Percentiles rank a stretch among this genome's conserved stretches.
These are phyloP conservation scores for Cryptococcus sp. DNA, from an alignment of 1,284 basidiomycete species.

Conservation along the genomic window DNA sequence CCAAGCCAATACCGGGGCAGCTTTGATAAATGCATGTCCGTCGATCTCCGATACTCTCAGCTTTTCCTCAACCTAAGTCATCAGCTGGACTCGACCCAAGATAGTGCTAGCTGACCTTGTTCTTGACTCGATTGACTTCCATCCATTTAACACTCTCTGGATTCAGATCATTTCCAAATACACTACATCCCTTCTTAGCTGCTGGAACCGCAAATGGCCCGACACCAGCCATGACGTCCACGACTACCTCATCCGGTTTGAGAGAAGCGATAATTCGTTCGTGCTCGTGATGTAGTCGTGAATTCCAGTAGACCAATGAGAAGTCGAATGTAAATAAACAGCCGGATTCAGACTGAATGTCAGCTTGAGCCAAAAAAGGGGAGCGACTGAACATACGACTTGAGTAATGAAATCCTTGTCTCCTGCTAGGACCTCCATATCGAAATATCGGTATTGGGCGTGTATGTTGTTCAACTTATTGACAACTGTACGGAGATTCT, in stretches of 20 bases:
- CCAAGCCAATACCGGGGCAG: slow-evolving; percentile 56
- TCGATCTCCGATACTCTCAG: slow-evolving; percentile 73
- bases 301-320: slow-evolving; percentile 96
- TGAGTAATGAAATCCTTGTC: slow-evolving; percentile 78
- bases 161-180: slow-evolving; percentile 93
- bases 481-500: slow-evolving; percentile 77
- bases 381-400: slow-evolving; percentile 60
- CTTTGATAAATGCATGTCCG: slow-evolving; percentile 75
- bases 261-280: slow-evolving; percentile 72
- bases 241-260: slow-evolving; percentile 65
- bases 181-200: slow-evolving; percentile 79
- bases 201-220: slow-evolving; percentile 95
- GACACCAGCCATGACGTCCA: slow-evolving; percentile 95
- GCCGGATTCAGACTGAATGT: slow-evolving; percentile 65
- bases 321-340: slow-evolving; percentile 94
- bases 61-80: slow-evolving; percentile 59
- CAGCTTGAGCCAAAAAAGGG: neutral
- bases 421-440: slow-evolving; percentile 96
- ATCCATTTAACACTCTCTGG: slow-evolving; percentile 79
- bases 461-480: slow-evolving; percentile 92
- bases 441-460: slow-evolving; percentile 83
- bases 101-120: slow-evolving; percentile 55
- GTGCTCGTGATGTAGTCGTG: slow-evolving; percentile 87
- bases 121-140: slow-evolving; percentile 64
- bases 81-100: neutral